Percentiles rank a stretch among this genome's conserved stretches.
phyloP scores from a whole-genome alignment of 2,329 filamentous ascomycete genomes.

The Fusarium nurragi region DNA sequence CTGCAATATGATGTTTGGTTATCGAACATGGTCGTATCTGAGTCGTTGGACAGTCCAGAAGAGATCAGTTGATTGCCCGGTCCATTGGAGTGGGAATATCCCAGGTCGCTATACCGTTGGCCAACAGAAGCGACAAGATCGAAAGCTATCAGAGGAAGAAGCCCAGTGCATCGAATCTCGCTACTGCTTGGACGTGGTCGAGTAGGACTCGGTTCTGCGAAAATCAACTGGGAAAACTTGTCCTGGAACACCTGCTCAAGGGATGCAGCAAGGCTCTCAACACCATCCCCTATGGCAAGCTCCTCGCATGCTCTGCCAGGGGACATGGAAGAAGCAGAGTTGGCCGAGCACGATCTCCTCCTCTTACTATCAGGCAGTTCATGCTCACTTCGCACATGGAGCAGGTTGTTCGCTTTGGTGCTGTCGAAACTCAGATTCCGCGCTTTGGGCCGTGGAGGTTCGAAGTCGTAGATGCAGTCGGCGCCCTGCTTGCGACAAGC shows the following conservation, averaged over 20 bases:
- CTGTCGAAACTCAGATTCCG: constrained; percentile 44
- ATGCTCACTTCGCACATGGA: constrained; percentile 27
- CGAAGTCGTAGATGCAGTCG: constrained; percentile 53
- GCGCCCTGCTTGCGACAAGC: constrained; percentile 50
- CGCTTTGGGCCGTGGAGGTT: constrained; percentile 45
- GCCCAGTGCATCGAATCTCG: constrained; percentile 39
- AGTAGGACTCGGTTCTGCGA: neutral
- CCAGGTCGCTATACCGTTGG: constrained; percentile 46
- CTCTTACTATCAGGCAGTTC: constrained; percentile 32
- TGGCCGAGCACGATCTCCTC: constrained; percentile 41
- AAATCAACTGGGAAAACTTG: constrained; percentile 36
- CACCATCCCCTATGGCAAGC: constrained; percentile 18
- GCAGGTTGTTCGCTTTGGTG: constrained; percentile 24
- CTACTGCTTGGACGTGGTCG: neutral
- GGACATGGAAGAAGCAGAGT: constrained; percentile 41
- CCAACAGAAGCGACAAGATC: constrained; percentile 47
- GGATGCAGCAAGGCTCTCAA: constrained; percentile 43
- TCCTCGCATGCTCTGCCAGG: constrained; percentile 39
- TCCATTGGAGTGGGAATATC: constrained; percentile 43
- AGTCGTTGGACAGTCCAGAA: constrained; percentile 43
- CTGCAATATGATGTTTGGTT: constrained; percentile 31
- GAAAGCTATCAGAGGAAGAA: constrained; percentile 45
- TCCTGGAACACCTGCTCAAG: constrained; percentile 47
- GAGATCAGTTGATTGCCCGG: constrained; percentile 43
- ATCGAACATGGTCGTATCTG: constrained; percentile 48